phyloP scores from a whole-genome alignment of 345 rosid species.

The Hibiscus tridactylites region DNA sequence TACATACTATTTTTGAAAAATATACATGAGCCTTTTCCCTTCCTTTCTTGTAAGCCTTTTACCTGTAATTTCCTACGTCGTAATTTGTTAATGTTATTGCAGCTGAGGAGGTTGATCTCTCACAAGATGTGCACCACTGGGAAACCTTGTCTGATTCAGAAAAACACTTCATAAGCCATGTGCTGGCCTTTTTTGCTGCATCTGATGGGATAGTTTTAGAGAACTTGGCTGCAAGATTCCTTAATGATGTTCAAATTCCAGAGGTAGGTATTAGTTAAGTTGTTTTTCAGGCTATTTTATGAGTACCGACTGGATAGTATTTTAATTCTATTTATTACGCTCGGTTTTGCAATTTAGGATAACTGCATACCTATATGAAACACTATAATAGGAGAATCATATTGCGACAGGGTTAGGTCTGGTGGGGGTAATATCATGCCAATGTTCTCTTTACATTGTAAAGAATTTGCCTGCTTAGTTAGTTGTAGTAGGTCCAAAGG shows the following conservation, averaged over 20 bases:
- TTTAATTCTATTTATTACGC: not conserved
- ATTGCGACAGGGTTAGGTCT: not conserved
- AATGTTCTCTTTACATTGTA: not conserved
- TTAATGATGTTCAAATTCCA: slow-evolving; percentile 78
- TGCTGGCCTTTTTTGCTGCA: slow-evolving; percentile 84
- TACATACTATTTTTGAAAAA: not conserved
- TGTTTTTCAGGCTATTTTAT: not conserved
- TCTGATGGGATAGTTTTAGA: slow-evolving; percentile 94
- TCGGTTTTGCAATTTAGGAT: not conserved
- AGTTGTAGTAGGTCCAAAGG: not conserved
- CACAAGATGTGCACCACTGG: slow-evolving; percentile 81
- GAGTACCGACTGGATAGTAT: not conserved
- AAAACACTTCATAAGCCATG: slow-evolving; percentile 73
- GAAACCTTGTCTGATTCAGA: slow-evolving; percentile 47
- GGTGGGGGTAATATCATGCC: not conserved
- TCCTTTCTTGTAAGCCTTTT: not conserved
- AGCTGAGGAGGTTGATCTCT: slow-evolving; percentile 96
- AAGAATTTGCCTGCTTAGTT: not conserved
- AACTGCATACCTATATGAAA: not conserved
- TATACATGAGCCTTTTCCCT: not conserved
- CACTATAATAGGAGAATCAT: not conserved
- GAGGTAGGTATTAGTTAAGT: slow-evolving; percentile 54
- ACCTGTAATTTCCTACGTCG: not conserved
- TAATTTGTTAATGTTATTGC: slow-evolving; percentile 18
- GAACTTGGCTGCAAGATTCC: slow-evolving; percentile 80